Base-by-base conservation (phyloP, 2,329 filamentous ascomycete genomes). In the Penicillium janthinellum region DNA sequence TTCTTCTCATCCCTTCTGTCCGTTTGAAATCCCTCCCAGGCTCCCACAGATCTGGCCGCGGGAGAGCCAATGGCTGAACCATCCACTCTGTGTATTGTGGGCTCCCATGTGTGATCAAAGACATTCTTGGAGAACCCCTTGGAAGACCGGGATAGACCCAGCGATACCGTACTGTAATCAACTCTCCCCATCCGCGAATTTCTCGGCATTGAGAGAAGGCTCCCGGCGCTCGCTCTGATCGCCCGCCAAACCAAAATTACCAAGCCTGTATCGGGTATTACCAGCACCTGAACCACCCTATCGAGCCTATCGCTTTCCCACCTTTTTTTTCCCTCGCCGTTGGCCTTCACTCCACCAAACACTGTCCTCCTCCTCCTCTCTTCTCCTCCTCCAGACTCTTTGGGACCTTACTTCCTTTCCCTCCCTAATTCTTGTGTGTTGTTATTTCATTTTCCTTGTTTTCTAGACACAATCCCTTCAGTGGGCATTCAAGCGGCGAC, bases 311-410 rank as follows among this genome's bases (percentile, higher is more conserved):
- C 60, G 58, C 48, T 57, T 66, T 68, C 65, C 66, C 66, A 67
- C 64, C 65, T 66, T 65, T 67, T 68, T 67, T 68, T 69, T 61
- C 61, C 61, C 49, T 52, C 37, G 28, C 38, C 49, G 20, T 17
- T 41, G 41, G 56, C 45, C 42, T 44, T 48, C 42, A 48, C 54
- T 48, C 44, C 41, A 41, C 50, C 49, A 31, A 51, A 31, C 34
- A 41, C 49, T 38, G 38, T 53, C 25, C 39, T 42, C 47, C 51
- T 54, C 45, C 28, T 53, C 22, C 20, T n/a, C 14, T 14, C 17
- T 38, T 15, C 38, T 59, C 45, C 52, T 54, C 20, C 47, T 54
- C 47, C 49, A 54, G n/a, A 57, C 55, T 6, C 41, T 17, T 57
- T 44, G 55, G 58, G 54, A 60, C 53, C 57, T 58, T 49, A 37